Evolutionary conservation across 306 rosid species (phyloP).

Genomic region (Rubus parviflorus): DNA sequence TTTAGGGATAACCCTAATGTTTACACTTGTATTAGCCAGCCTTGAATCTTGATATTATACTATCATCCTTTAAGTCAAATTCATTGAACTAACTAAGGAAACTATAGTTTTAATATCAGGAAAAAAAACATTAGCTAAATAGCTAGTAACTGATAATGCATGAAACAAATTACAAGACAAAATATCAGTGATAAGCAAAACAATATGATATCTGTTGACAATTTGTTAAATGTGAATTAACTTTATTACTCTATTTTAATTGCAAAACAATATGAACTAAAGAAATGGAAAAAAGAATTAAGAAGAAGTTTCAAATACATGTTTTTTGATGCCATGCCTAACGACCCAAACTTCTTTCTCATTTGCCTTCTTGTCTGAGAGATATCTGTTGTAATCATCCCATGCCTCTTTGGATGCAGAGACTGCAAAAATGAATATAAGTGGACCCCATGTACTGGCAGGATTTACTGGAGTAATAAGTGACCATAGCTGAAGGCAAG

Average conservation of each 20-base stretch:
- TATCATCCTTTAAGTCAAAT: not conserved
- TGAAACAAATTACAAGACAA: not conserved
- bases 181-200: not conserved
- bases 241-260: not conserved
- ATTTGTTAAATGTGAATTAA: not conserved
- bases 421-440: slow-evolving; percentile 93
- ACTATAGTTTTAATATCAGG: not conserved
- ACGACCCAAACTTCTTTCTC: slow-evolving; percentile 97
- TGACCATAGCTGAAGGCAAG: slow-evolving; percentile 98
- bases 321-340: slow-evolving; percentile 73
- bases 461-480: slow-evolving; percentile 99
- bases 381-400: slow-evolving; percentile 97
- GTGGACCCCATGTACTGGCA: slow-evolving; percentile 99
- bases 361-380: slow-evolving; percentile 95
- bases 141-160: not conserved
- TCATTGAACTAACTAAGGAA: not conserved
- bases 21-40: not conserved
- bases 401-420: slow-evolving; percentile 98
- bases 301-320: slow-evolving; percentile 43
- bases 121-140: not conserved
- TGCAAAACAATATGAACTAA: slow-evolving; percentile 12
- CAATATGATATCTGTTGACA: not conserved
- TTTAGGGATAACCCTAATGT: not conserved
- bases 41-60: not conserved
- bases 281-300: slow-evolving; percentile 17